These are phyloP conservation scores for Cicer arietinum DNA, from an alignment of 306 rosid genomes.

Conservation along the genomic window DNA sequence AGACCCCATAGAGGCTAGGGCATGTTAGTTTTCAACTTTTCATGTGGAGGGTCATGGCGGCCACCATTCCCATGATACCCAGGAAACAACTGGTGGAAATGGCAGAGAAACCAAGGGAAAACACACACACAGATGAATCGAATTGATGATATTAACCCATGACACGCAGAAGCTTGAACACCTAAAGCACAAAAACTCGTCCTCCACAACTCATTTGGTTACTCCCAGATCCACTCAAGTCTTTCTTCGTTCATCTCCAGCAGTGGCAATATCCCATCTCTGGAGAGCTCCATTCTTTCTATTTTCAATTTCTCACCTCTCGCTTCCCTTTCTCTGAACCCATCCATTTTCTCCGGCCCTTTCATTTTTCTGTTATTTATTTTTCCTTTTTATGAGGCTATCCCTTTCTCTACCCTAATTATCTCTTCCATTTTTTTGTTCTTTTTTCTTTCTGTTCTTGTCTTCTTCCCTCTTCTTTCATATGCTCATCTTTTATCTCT, in stretches of 20 bases:
- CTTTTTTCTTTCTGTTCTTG: not conserved
- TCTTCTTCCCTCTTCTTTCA: conserved; percentile 1
- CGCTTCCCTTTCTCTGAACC: not conserved
- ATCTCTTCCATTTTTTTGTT: not conserved
- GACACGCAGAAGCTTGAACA: not conserved
- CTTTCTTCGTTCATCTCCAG: conserved; percentile 8
- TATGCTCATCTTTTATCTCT: not conserved
- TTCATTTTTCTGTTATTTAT: not conserved
- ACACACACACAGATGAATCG: not conserved
- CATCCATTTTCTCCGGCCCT: not conserved
- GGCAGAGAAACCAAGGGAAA: not conserved
- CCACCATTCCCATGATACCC: conserved; percentile 4
- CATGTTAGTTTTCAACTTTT: not conserved
- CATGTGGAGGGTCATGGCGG: not conserved
- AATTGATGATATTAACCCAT: not conserved
- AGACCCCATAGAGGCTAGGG: not conserved
- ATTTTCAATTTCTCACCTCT: not conserved
- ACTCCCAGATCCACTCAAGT: not conserved
- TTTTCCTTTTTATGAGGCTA: not conserved
- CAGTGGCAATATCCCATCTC: not conserved
- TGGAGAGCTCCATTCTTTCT: not conserved
- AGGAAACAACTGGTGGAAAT: not conserved
- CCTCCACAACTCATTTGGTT: not conserved
- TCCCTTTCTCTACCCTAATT: not conserved
- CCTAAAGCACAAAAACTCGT: not conserved